Base-by-base conservation (phyloP, 2,329 filamentous ascomycete species). In the Zasmidium angulare region DNA sequence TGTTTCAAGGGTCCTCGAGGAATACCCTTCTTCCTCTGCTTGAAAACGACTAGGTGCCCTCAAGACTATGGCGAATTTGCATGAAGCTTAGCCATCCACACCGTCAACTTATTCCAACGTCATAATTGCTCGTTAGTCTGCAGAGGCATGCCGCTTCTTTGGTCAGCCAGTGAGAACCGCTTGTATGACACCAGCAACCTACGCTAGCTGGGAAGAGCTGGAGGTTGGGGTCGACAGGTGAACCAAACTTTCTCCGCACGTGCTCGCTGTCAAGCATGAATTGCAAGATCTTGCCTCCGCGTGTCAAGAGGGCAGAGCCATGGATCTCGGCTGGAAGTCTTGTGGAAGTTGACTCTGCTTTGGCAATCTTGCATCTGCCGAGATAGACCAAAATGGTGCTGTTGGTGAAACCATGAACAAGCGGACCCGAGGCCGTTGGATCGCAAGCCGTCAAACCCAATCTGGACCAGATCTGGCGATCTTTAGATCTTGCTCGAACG, bases 231-330 rank as follows among this genome's bases (percentile, higher is more conserved):
- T 43, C 36, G 22, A 26, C 22, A 26, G 48, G 21, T 12, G 3
- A 50, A 26, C 46, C n/a, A 26, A 50, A 22, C 10, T 50, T 50
- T 50, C 46, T 50, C 21, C 49, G 49, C 49, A 50, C 49, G 49
- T 50, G 49, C 20, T 21, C 19, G 7, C 36, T 43, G 36, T 43
- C 36, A 7, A 43, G n/a, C 6, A 3, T 43, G 3, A 14, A 10
- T 17, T 19, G 9, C 36, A 43, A 43, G 36, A 17, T 43, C n/a
- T 17, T 17, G 36, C 7, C 9, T 43, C 36, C 4, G 36, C 36
- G 36, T 43, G n/a, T 43, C n/a, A 17, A 43, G 11, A 43, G 9
- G 4, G 6, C 6, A 19, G n/a, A n/a, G n/a, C n/a, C n/a, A n/a
- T n/a, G n/a, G n/a, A n/a, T n/a, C n/a, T n/a, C n/a, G n/a, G n/a